A percentile compares a stretch with the other conserved stretches of the same genome.
phyloP scores from a whole-genome alignment of 306 rosid species.

The Vigna trinervia region DNA sequence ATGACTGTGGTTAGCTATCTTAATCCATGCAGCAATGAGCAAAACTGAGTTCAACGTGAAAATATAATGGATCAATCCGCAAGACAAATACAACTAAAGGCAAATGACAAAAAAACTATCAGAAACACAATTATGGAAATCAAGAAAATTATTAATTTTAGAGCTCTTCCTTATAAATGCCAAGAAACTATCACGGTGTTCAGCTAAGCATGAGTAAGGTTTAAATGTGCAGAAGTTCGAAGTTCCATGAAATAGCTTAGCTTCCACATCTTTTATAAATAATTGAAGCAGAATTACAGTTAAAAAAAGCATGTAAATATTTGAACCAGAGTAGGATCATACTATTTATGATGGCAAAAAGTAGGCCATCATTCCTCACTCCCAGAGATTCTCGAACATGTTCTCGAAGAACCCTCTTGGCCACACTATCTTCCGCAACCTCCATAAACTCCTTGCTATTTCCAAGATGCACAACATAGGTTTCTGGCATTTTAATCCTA shows the following conservation, averaged over 20 bases:
- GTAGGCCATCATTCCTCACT: slow-evolving; percentile 85
- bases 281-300: neutral
- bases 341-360: slow-evolving; percentile 96
- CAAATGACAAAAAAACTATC: no score
- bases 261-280: neutral
- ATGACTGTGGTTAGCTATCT: slow-evolving; percentile 1
- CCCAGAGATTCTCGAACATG: slow-evolving; percentile 89
- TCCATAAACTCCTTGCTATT: slow-evolving; percentile 98
- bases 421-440: slow-evolving; percentile 84
- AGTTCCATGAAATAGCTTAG: neutral
- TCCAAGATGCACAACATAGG: slow-evolving; percentile 95
- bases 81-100: no score
- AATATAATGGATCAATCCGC: neutral
- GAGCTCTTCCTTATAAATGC: no score
- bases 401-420: slow-evolving; percentile 91
- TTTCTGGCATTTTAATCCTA: slow-evolving; percentile 89
- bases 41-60: slow-evolving; percentile 12
- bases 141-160: no score
- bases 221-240: neutral
- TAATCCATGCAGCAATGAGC: slow-evolving; percentile 9
- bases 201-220: neutral
- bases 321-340: slow-evolving; percentile 40
- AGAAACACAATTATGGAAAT: no score
- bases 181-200: neutral
- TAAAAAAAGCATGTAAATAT: neutral